Evolutionary conservation across 2,329 filamentous ascomycete genomes (phyloP).

Genomic region (Septoria linicola): DNA sequence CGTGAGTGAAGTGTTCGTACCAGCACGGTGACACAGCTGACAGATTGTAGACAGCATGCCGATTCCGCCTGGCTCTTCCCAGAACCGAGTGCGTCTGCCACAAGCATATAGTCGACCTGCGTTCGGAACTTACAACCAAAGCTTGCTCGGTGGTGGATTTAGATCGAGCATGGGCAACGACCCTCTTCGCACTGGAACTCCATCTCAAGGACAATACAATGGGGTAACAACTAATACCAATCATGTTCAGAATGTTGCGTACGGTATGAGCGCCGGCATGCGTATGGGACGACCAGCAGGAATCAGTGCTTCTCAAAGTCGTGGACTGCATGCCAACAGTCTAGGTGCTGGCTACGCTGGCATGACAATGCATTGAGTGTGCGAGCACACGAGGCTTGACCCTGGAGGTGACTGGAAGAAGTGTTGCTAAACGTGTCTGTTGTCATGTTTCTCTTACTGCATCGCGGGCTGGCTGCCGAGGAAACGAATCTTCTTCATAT

Average conservation of each 20-base stretch:
- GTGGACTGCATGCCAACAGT: constrained; percentile 3
- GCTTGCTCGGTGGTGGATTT: constrained; percentile 1
- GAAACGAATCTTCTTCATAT: too few relatives aligned
- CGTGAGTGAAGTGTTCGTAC: constrained; percentile 5
- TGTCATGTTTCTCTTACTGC: too few relatives aligned
- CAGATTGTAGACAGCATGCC: constrained; percentile 5
- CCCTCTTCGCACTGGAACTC: not conserved
- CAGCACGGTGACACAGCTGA: not conserved
- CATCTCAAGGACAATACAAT: constrained; percentile 8
- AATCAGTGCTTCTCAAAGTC: not conserved
- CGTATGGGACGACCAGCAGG: constrained; percentile 11
- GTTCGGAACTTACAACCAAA: constrained; percentile 16
- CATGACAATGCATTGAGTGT: constrained; percentile 12
- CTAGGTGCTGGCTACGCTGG: constrained; percentile 6
- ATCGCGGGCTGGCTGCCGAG: too few relatives aligned
- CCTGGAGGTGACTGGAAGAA: too few relatives aligned
- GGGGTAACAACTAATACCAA: not conserved
- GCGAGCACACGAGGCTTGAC: too few relatives aligned
- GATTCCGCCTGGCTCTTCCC: not conserved
- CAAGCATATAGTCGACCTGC: constrained; percentile 9
- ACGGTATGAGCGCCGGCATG: constrained; percentile 12
- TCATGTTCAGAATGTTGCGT: not conserved
- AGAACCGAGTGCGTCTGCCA: constrained; percentile 14
- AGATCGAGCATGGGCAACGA: not conserved
- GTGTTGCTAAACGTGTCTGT: too few relatives aligned